These are phyloP conservation scores for Phytophthora meadii DNA, from an alignment of 352 stramenopile genomes.

Conservation along the genomic window DNA sequence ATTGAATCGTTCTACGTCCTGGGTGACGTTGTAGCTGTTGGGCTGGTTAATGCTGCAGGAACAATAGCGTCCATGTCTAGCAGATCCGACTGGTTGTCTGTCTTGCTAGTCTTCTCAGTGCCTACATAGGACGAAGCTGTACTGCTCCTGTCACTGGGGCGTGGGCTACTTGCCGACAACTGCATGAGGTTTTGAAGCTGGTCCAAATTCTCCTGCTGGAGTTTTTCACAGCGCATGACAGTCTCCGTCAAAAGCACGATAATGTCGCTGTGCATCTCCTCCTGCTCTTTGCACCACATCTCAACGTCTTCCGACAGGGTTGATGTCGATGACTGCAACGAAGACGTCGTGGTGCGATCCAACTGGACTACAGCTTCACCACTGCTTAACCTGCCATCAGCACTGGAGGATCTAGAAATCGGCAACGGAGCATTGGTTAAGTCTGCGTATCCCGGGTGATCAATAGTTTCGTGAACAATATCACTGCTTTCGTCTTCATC, in stretches of 20 bases:
- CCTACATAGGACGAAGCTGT: slow-evolving; percentile 26
- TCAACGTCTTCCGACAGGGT: slow-evolving; percentile 83
- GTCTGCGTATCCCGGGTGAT: slow-evolving; percentile 24
- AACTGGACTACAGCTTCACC: slow-evolving; percentile 4
- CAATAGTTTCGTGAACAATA: slow-evolving; percentile 29
- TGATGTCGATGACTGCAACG: slow-evolving; percentile 58
- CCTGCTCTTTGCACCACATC: slow-evolving; percentile 79
- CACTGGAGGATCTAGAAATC: slow-evolving; percentile 6
- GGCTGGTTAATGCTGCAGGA: slow-evolving; percentile 6
- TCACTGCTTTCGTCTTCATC: slow-evolving; percentile 37
- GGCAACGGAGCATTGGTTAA: slow-evolving; percentile 5
- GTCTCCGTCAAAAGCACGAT: slow-evolving; percentile 86
- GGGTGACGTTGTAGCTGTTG: slow-evolving; percentile 6
- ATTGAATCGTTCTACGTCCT: slow-evolving; percentile 13
- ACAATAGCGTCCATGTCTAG: slow-evolving; percentile 25
- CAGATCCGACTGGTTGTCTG: slow-evolving; percentile 10
- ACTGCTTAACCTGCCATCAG: slow-evolving; percentile 7
- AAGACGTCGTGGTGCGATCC: slow-evolving; percentile 54
- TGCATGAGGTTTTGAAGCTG: slow-evolving; percentile 89
- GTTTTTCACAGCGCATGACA: slow-evolving; percentile 77
- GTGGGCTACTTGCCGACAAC: slow-evolving; percentile 45
- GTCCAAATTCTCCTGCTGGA: slow-evolving; percentile 86
- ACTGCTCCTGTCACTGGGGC: slow-evolving; percentile 30
- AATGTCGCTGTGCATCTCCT: slow-evolving; percentile 87
- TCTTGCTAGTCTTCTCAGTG: slow-evolving; percentile 21